phyloP scores from a whole-genome alignment of 2,329 filamentous ascomycete genomes.

The Talaromyces albobiverticillius region DNA sequence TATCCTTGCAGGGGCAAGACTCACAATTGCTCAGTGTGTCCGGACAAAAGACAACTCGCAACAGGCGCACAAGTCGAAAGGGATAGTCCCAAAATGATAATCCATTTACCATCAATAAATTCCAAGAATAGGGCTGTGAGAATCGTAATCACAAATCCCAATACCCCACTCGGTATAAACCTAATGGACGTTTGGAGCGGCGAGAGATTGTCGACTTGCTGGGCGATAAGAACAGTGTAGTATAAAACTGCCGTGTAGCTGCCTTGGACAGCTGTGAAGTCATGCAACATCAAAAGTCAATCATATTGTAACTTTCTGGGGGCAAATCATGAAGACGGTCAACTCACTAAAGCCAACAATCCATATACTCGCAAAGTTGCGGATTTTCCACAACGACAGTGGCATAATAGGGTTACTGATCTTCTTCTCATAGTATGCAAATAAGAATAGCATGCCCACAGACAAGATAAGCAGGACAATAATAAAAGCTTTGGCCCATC shows the following conservation, averaged over 20 bases:
- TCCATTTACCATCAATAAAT: slow-evolving; percentile 35
- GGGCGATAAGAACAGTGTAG: slow-evolving; percentile 42
- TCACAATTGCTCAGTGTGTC: slow-evolving; percentile 1
- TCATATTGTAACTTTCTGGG: too few species aligned
- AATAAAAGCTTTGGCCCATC: slow-evolving; percentile 47
- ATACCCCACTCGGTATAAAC: slow-evolving; percentile 41
- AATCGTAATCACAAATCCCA: slow-evolving; percentile 38
- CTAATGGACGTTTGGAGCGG: slow-evolving; percentile 39
- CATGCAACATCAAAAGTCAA: too few species aligned
- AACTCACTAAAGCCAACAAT: slow-evolving; percentile 41
- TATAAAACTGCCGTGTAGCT: slow-evolving; percentile 44
- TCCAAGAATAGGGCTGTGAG: slow-evolving; percentile 36
- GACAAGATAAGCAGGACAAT: slow-evolving; percentile 41
- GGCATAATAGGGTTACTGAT: slow-evolving; percentile 47
- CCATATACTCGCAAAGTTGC: slow-evolving; percentile 47
- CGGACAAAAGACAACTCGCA: slow-evolving; percentile 23
- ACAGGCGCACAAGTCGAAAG: slow-evolving; percentile 38
- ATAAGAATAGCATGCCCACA: slow-evolving; percentile 37
- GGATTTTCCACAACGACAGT: slow-evolving; percentile 44
- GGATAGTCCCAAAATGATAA: slow-evolving; percentile 34
- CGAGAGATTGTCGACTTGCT: slow-evolving; percentile 38
- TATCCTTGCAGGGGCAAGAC: neutral
- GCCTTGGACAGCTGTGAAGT: slow-evolving; percentile 37
- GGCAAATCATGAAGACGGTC: too few species aligned
- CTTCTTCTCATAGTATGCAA: slow-evolving; percentile 43